Percentiles rank a stretch among this genome's conserved stretches.
These are phyloP conservation scores for Auricularia cornea DNA, from an alignment of 768 basidiomycete genomes.

Conservation along the genomic window DNA sequence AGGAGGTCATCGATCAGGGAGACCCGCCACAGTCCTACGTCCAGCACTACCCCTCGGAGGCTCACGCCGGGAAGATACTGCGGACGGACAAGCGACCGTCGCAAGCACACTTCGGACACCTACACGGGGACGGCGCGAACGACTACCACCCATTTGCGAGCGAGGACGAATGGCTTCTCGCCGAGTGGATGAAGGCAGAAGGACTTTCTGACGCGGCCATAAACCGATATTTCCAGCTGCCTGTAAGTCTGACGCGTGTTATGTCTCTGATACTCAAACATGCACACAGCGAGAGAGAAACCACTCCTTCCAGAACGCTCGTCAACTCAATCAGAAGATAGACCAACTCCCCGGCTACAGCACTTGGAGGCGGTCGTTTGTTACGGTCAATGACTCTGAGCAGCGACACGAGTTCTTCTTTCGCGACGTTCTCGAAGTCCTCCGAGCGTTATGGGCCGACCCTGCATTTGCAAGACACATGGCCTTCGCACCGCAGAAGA, in stretches of 20 bases:
- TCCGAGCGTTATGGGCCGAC: neutral
- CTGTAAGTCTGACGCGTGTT: neutral
- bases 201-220: neutral
- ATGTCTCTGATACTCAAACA: no score
- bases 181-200: neutral
- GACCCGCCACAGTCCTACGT: neutral
- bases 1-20: neutral
- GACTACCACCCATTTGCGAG: neutral
- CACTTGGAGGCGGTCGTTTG: neutral
- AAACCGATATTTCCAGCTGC: neutral
- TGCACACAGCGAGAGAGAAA: no score
- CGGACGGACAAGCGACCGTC: neutral
- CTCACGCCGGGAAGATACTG: neutral
- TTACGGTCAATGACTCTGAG: neutral
- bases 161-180: neutral
- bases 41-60: neutral
- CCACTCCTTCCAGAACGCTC: no score
- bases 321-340: no score
- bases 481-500: neutral
- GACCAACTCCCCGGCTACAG: no score
- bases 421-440: neutral
- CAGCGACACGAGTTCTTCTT: neutral
- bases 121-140: neutral
- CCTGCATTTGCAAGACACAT: neutral
- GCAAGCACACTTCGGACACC: neutral